Evolutionary conservation across 2,329 filamentous ascomycete species (phyloP).

Genomic region (Plenodomus tracheiphilus): DNA sequence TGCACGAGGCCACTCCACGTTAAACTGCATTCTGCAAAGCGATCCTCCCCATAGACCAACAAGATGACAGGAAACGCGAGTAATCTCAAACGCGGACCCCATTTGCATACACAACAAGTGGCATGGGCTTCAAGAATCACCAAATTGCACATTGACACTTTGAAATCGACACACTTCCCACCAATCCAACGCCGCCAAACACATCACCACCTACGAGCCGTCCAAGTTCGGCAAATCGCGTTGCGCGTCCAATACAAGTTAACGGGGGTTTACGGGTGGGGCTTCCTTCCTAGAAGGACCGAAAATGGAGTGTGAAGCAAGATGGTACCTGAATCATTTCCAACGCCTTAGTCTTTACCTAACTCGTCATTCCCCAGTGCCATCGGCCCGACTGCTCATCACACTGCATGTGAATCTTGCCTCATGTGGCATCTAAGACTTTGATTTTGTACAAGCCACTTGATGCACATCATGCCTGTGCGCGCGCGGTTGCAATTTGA

Average conservation of each 20-base stretch:
- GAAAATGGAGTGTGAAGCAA: background rate
- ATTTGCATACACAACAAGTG: no score
- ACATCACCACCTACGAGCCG: background rate
- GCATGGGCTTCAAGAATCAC: no score
- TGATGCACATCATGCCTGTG: background rate
- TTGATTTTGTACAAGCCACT: background rate
- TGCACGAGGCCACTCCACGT: background rate
- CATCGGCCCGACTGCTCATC: background rate
- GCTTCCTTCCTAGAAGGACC: background rate
- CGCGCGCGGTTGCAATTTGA: background rate
- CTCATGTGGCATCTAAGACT: background rate
- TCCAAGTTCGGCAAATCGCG: background rate
- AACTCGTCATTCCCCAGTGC: background rate
- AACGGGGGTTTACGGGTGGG: background rate
- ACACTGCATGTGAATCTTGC: background rate
- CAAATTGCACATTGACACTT: background rate
- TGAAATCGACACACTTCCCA: background rate
- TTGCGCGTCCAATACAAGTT: background rate
- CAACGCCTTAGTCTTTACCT: background rate
- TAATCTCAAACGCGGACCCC: no score
- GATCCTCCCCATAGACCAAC: background rate
- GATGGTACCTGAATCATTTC: conserved; percentile 11
- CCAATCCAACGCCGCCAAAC: background rate
- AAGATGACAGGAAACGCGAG: background rate
- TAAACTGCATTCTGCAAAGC: background rate